Evolutionary conservation across 345 rosid species (phyloP), one percentile per base, ranked within the genome.

Genomic region (Boechera retrofracta): DNA sequence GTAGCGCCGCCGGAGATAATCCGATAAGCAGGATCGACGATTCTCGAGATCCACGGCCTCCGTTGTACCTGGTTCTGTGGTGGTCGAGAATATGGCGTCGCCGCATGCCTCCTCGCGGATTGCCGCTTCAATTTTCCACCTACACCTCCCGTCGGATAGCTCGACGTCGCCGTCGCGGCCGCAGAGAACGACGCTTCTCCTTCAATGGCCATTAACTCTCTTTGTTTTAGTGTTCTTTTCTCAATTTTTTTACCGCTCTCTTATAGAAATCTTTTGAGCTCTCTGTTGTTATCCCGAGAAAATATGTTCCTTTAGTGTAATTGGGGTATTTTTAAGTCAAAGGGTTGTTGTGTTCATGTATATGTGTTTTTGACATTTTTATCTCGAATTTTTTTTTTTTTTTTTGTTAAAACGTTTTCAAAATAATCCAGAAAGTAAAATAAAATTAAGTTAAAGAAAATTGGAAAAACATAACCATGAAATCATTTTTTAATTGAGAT

Each of bases 1-100:
- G 85, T 84, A 75, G 93, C 95, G 49, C 98, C 93, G 69, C 86
- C 84, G 52, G 88, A 67, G 10, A 93, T 79, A 33, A 91, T 82
- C 67, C 90, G 92, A 79, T 64, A 81, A 73, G 96, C 98, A 35
- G 98, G 98, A 78, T 91, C 87, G 62, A 93, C 88, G 67, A 93
- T 85, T 87, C 79, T 91, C 61, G 91, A 89, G 64, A 91, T 80
- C 89, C 95, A 88, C 7, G 87, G 83, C 63, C 86, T 63, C 36
- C 85, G 83, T 67, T 76, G 84, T 31, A 77, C 28, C 52, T 79
- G 83, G 67, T 64, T 81, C 54, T 80, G 85, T 33, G 73, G 85
- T 7, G 90, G 91, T 10, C 93, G 89, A 35, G 90, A 69, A 59
- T 90, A 89, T 16, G 97, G 90, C n/a, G 86, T 88, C 48, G 82